A percentile compares a stretch with the other conserved stretches of the same genome.
These are phyloP conservation scores for Amanita rimosa DNA, from an alignment of 768 basidiomycete species.

Conservation along the genomic window DNA sequence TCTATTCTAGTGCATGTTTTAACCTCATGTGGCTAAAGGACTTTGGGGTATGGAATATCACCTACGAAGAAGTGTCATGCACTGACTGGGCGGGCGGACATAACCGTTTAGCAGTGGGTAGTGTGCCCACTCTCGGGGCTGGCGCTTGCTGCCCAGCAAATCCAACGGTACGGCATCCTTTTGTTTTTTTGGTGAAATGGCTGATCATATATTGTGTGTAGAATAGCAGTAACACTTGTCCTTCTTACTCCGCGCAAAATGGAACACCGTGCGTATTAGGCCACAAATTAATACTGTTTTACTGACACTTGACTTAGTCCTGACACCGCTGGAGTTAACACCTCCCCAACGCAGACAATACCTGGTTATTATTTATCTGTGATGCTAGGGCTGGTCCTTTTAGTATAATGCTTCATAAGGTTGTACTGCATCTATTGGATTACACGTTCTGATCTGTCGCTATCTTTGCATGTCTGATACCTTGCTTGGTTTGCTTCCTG, in stretches of 20 bases:
- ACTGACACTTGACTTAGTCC: neutral
- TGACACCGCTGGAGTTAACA: conserved; percentile 1
- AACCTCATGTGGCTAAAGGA: conserved; percentile 31
- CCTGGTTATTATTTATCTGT: neutral
- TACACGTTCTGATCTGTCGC: neutral
- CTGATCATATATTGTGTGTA: conserved; percentile 10
- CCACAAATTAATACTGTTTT: neutral
- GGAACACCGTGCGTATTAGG: conserved; percentile 44
- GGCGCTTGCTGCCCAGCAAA: conserved; percentile 66
- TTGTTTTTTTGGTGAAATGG: neutral
- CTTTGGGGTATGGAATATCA: conserved; percentile 82
- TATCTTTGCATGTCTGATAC: neutral
- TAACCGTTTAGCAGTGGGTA: conserved; percentile 54
- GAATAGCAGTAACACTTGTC: conserved; percentile 43
- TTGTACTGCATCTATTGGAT: neutral
- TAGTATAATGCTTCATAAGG: neutral
- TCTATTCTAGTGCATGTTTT: neutral
- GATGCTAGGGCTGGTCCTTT: neutral
- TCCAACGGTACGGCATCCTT: conserved; percentile 35
- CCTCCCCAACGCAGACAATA: neutral
- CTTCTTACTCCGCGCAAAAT: conserved; percentile 60
- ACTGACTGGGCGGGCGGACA: conserved; percentile 53
- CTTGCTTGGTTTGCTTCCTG: conserved; percentile 11
- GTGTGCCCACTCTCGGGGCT: conserved; percentile 42
- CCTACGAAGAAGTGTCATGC: conserved; percentile 57